Conservation (phyloP, 768 basidiomycete species). For the Suillus decipiens region DNA sequence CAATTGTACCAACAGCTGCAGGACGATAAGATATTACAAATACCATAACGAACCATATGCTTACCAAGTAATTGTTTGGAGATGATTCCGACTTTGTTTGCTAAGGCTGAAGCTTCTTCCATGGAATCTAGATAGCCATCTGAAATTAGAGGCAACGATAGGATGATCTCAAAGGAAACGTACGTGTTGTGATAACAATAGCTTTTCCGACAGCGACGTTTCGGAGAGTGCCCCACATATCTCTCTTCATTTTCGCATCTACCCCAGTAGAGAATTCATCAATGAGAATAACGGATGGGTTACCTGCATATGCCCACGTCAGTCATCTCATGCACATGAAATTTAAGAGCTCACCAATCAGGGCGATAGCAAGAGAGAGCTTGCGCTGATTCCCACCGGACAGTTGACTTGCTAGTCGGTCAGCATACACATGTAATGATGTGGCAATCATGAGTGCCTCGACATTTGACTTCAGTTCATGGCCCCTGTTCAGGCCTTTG, state of each 20-base stretch:
- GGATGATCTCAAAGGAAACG: constrained; percentile 25
- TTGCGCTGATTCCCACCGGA: constrained; percentile 84
- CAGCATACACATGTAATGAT: constrained; percentile 58
- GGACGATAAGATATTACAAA: not conserved
- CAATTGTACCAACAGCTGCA: constrained; percentile 66
- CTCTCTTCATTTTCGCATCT: constrained; percentile 80
- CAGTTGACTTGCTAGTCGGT: constrained; percentile 71
- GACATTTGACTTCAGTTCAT: constrained; percentile 54
- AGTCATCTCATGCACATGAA: not conserved
- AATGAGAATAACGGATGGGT: constrained; percentile 75
- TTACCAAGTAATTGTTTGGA: constrained; percentile 69
- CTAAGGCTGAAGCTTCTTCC: constrained; percentile 82
- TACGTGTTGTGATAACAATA: constrained; percentile 72
- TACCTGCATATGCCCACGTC: constrained; percentile 43
- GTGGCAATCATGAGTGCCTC: constrained; percentile 59
- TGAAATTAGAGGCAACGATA: constrained; percentile 5
- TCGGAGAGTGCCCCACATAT: constrained; percentile 78
- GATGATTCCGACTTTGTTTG: constrained; percentile 75
- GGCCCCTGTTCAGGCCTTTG: constrained; percentile 60
- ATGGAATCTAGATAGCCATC: constrained; percentile 57
- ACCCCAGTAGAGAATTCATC: constrained; percentile 86
- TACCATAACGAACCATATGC: constrained; percentile 17
- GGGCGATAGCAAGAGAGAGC: constrained; percentile 70
- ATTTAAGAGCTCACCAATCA: constrained; percentile 51
- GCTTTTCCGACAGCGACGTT: constrained; percentile 68